phyloP scores from a whole-genome alignment of 2,329 filamentous ascomycete species.

The Aspergillus hortae region DNA sequence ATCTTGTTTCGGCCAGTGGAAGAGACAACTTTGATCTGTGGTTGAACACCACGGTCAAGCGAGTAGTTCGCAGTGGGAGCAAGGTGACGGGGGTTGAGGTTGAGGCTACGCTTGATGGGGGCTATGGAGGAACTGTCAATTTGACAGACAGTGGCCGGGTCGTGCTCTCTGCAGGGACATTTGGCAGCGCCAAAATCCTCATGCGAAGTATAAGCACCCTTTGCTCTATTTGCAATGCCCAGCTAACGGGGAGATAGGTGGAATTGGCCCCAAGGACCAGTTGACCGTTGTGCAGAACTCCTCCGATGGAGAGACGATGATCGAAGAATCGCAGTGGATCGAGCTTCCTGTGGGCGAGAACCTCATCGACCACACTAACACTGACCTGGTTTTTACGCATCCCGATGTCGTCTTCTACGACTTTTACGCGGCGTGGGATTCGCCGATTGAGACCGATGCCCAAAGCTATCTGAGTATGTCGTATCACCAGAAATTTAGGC shows the following conservation, averaged over 20 bases:
- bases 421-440: slow-evolving; percentile 8
- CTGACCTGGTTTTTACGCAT: slow-evolving; percentile 12
- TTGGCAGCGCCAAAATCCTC: slow-evolving; percentile 5
- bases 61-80: slow-evolving; percentile 3
- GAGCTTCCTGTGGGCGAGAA: slow-evolving; percentile 7
- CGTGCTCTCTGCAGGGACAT: slow-evolving; percentile 6
- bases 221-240: background rate
- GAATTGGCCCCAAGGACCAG: slow-evolving; percentile 9
- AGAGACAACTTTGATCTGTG: slow-evolving; percentile 7
- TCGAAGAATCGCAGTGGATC: slow-evolving; percentile 7
- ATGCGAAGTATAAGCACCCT: slow-evolving; percentile 7
- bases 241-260: slow-evolving; percentile 2
- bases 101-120: slow-evolving; percentile 9
- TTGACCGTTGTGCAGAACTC: slow-evolving; percentile 9
- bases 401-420: slow-evolving; percentile 9
- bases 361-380: slow-evolving; percentile 9
- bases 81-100: slow-evolving; percentile 8
- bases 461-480: slow-evolving; percentile 11
- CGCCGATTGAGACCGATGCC: slow-evolving; percentile 10
- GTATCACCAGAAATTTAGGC: background rate
- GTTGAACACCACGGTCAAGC: slow-evolving; percentile 7
- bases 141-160: slow-evolving; percentile 5
- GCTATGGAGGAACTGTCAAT: slow-evolving; percentile 7
- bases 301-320: slow-evolving; percentile 4
- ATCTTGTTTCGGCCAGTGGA: slow-evolving; percentile 5